Evolutionary conservation across 2,329 filamentous ascomycete genomes (phyloP).

Genomic region (Arachnopeziza araneosa): DNA sequence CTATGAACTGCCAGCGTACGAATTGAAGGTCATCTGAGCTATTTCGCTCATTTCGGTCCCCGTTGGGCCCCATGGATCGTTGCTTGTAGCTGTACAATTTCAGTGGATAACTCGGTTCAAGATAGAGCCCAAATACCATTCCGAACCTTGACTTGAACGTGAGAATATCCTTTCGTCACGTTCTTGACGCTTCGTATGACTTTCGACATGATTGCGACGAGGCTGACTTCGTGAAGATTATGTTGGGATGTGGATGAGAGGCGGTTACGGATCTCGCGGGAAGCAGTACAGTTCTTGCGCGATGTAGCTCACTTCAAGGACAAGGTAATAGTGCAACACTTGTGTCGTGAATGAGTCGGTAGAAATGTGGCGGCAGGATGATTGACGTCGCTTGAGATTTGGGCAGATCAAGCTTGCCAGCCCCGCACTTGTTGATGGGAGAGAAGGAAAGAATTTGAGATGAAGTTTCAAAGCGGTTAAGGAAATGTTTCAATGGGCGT

Average conservation of each 20-base stretch:
- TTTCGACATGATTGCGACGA: constrained; percentile 70
- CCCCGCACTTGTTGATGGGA: constrained; percentile 10
- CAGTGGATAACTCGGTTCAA: constrained; percentile 18
- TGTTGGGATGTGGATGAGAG: neutral
- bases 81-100: constrained; percentile 76
- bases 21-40: constrained; percentile 94
- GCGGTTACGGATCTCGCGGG: constrained; percentile 1
- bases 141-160: constrained; percentile 94
- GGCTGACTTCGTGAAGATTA: neutral
- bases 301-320: constrained; percentile 1
- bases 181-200: constrained; percentile 98
- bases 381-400: constrained; percentile 7
- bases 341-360: neutral
- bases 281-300: constrained; percentile 4
- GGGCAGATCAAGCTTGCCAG: constrained; percentile 2
- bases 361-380: constrained; percentile 7
- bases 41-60: constrained; percentile 99
- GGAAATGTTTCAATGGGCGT: constrained; percentile 17
- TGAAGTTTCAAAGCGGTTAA: constrained; percentile 1
- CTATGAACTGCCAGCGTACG: constrained; percentile 43
- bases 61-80: constrained; percentile 96
- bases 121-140: constrained; percentile 60
- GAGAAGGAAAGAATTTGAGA: neutral
- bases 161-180: constrained; percentile 97
- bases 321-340: constrained; percentile 3